phyloP scores from a whole-genome alignment of 108 stramenopile species.

The Nitzschia sp. region DNA sequence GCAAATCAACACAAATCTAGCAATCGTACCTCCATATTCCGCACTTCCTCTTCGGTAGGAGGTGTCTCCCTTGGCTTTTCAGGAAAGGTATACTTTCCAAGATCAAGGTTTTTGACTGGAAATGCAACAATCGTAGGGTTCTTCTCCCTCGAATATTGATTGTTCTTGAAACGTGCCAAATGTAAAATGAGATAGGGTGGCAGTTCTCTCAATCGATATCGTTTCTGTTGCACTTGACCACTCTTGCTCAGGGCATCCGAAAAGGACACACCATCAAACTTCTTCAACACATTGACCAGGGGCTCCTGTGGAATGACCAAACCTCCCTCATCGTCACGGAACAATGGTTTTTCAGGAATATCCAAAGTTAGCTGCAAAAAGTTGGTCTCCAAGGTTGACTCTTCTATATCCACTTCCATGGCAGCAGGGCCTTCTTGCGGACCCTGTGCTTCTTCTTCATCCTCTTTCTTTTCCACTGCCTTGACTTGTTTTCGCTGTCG shows the following conservation, averaged over 20 bases:
- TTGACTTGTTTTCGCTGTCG: slow-evolving; percentile 42
- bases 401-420: slow-evolving; percentile 54
- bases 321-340: slow-evolving; percentile 94
- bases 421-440: slow-evolving; percentile 50
- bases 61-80: slow-evolving; percentile 19
- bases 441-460: slow-evolving; percentile 51
- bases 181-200: slow-evolving; percentile 93
- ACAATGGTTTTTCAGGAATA: slow-evolving; percentile 97
- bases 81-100: slow-evolving; percentile 71
- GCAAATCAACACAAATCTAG: background rate
- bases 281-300: slow-evolving; percentile 85
- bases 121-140: slow-evolving; percentile 98
- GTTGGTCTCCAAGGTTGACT: slow-evolving; percentile 55
- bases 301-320: slow-evolving; percentile 98
- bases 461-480: slow-evolving; percentile 8
- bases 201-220: slow-evolving; percentile 79
- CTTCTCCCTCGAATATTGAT: slow-evolving; percentile 92
- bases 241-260: slow-evolving; percentile 61
- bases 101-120: slow-evolving; percentile 95
- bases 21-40: slow-evolving; percentile 65
- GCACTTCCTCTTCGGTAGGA: slow-evolving; percentile 73
- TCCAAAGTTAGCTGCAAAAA: slow-evolving; percentile 95
- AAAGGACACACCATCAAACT: slow-evolving; percentile 92
- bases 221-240: slow-evolving; percentile 62
- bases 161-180: slow-evolving; percentile 89